Percentiles rank a stretch among this genome's conserved stretches.
Evolutionary conservation across 192 early-diverging fungal species (phyloP).

Genomic region (Coemansia sp.): DNA sequence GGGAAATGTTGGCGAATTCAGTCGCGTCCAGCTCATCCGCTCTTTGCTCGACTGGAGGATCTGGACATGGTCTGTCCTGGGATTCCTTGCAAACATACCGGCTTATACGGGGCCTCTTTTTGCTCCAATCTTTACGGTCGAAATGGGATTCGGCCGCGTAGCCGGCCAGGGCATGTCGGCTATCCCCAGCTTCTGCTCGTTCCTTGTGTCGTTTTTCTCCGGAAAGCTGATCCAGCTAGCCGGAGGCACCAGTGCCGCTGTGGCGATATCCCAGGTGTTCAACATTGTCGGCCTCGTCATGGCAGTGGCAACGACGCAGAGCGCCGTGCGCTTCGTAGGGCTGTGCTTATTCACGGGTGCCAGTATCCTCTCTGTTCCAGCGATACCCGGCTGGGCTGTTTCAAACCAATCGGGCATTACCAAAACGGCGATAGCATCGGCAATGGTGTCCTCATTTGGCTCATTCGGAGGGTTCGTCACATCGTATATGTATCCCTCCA

Average conservation of each 20-base stretch:
- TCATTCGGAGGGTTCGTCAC: constrained; percentile 11
- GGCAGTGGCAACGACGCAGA: constrained; percentile 8
- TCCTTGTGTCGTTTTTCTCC: constrained; percentile 10
- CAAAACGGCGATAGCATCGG: constrained; percentile 5
- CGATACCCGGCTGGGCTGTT: constrained; percentile 7
- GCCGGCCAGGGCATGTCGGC: constrained; percentile 15
- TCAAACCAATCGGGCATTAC: constrained; percentile 13
- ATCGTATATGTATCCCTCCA: constrained; percentile 10
- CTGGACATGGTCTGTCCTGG: constrained; percentile 11
- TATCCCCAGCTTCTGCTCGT: constrained; percentile 4
- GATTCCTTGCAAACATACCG: constrained; percentile 6
- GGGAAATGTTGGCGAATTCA: constrained; percentile 12
- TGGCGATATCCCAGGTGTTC: constrained; percentile 3
- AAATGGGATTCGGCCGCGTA: constrained; percentile 10
- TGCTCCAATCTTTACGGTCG: constrained; percentile 11
- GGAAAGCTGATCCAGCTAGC: background rate
- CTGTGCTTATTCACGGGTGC: constrained; percentile 8
- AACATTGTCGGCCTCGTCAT: constrained; percentile 7
- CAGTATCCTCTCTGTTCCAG: constrained; percentile 1
- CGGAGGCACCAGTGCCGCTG: constrained; percentile 3
- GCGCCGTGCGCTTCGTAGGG: constrained; percentile 9
- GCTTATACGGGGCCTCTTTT: constrained; percentile 12
- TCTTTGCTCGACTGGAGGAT: constrained; percentile 12
- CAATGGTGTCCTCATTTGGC: constrained; percentile 12
- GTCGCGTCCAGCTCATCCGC: constrained; percentile 1